Evolutionary conservation across 2,329 filamentous ascomycete species (phyloP), one percentile per base, ranked within the genome.

Genomic region (Aureobasidium mangrovei): DNA sequence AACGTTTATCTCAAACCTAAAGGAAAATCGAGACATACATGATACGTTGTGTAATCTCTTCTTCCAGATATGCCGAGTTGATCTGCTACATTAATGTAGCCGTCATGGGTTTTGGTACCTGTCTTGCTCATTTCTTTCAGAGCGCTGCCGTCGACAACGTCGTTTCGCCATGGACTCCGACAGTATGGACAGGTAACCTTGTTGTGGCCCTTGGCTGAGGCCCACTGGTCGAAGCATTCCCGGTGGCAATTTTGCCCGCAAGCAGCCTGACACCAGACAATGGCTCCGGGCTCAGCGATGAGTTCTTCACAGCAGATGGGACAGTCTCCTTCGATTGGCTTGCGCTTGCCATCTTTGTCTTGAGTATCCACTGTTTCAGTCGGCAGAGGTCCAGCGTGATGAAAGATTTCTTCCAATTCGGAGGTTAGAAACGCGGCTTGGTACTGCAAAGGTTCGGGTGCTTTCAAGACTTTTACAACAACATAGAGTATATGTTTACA

Each of bases 401-500:
- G 65, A 60, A 83, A 79, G 32, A 84, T 79, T 10, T 79, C 72
- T 10, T 70, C 69, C 2, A 85, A 70, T 66, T 85, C 82, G 3
- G 73, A 73, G 9, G 76, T 74, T 24, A 82, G 64, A 57, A 84
- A 77, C 1, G 81, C 81, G n/a, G 81, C 68, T 62, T 85, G 82
- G 58, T 82, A 84, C 45, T 75, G 73, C 2, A 84, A 69, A 35
- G 82, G 64, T 33, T 72, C 65, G 0, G 74, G 75, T 0, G 75
- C 79, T 67, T 80, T 81, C 33, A 84, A 71, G 2, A 81, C 77
- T 28, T 78, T 77, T 42, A 77, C 66, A 52, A 84, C 72, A 31
- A 81, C 78, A 61, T 82, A 86, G 31, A 85, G 59, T 18, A 83
- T 71, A 60, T 86, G 83, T 62, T 84, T 84, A 74, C 82, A 85